Base-by-base conservation (phyloP, 1,139 yeast genomes). In the Meyerozyma carpophila region DNA sequence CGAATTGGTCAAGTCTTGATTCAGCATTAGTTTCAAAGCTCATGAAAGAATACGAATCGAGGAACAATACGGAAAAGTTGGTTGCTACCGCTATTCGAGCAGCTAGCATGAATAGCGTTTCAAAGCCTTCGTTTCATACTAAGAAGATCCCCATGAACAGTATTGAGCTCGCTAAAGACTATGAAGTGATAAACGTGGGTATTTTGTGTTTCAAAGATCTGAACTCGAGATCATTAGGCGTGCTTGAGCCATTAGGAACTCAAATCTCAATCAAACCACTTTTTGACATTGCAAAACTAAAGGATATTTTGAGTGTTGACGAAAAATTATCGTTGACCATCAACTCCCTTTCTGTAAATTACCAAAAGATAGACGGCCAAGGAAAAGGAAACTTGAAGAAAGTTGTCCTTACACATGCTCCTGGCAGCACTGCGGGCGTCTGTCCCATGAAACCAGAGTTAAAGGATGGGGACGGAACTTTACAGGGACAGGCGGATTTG, bases 341-440 rank as follows among this genome's bases (percentile, higher is more conserved):
- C n/a, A 49, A 50, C 36, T 51, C 45, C 41, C 20, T 47, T 48
- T 32, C 43, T 34, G 11, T 32, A 32, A 7, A 29, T 44, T n/a
- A 27, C 32, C 3, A 36, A 14, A 34, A 21, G 14, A 18, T 34
- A 8, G 37, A 34, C 11, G 37, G 37, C 26, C 14, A 29, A 39
- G 26, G 26, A 5, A 21, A 34, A 10, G 37, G 37, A 9, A 13
- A 13, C n/a, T 6, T 44, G 11, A 42, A 42, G n/a, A 41, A 44
- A 13, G 47, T 46, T 10, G 28, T 41, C 6, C 24, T 50, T 13
- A 13, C n/a, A 2, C 38, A 48, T 37, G 36, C 43, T 6, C 16
- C 41, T 5, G 9, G 26, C 10, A 26, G 34, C 21, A 48, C 43
- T 8, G 37, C 43, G 10, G 39, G 38, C 8, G 16, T 13, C 8